Percentiles rank a stretch among this genome's conserved stretches.
These are phyloP conservation scores for Xylaria sp. DNA, from an alignment of 2,329 filamentous ascomycete species.

Conservation along the genomic window DNA sequence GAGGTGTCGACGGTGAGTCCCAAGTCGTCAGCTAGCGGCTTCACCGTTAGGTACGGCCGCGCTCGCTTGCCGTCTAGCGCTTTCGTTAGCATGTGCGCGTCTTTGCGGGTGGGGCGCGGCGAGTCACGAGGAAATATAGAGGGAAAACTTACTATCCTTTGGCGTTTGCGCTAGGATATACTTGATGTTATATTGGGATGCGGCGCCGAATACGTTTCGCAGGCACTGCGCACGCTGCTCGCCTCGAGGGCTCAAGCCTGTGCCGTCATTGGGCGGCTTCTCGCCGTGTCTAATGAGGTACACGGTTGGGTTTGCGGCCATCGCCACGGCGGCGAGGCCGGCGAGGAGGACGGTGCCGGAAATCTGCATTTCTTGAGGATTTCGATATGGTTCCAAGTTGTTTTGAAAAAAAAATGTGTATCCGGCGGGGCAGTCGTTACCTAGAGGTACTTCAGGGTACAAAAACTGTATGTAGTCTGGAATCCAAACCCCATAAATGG, in stretches of 20 bases:
- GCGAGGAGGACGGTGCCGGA: slow-evolving; percentile 12
- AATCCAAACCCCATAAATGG: too few species aligned
- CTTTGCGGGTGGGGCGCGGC: not conserved
- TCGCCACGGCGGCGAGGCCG: slow-evolving; percentile 11
- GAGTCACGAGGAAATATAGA: not conserved
- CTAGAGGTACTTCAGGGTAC: too few species aligned
- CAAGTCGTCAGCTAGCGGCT: slow-evolving; percentile 60
- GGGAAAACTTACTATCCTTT: slow-evolving; percentile 47
- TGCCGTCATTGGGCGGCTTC: slow-evolving; percentile 56
- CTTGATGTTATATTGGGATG: slow-evolving; percentile 59
- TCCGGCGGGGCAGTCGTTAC: not conserved
- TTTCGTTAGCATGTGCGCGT: not conserved
- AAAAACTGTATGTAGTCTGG: too few species aligned
- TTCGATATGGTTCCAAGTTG: not conserved
- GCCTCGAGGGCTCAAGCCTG: slow-evolving; percentile 59
- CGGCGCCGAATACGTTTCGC: slow-evolving; percentile 58
- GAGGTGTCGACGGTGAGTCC: slow-evolving; percentile 60
- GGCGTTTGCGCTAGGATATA: slow-evolving; percentile 63
- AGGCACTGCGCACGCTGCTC: slow-evolving; percentile 63
- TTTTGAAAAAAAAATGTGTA: not conserved
- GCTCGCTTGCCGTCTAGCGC: slow-evolving; percentile 53
- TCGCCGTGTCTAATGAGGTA: slow-evolving; percentile 70
- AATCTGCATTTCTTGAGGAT: slow-evolving; percentile 18
- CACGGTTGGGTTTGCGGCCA: slow-evolving; percentile 51
- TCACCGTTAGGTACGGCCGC: slow-evolving; percentile 62